phyloP scores from a whole-genome alignment of 345 rosid species.

The Eucalyptus sideroxylon region DNA sequence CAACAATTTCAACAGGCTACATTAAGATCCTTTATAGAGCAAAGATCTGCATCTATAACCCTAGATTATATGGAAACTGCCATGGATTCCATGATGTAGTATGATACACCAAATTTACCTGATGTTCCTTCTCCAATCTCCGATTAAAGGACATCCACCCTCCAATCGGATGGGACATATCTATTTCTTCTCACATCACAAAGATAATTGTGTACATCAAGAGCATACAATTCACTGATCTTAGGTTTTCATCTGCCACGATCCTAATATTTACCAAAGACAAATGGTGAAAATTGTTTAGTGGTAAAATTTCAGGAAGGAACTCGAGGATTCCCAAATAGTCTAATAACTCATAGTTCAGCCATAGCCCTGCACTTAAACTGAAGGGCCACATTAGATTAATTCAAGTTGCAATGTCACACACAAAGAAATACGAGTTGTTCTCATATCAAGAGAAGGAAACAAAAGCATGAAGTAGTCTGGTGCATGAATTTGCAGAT shows the following conservation, averaged over 20 bases:
- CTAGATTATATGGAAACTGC: neutral
- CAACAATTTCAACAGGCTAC: neutral
- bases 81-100: neutral
- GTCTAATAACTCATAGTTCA: slow-evolving; percentile 68
- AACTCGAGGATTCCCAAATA: slow-evolving; percentile 95
- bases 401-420: neutral
- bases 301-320: slow-evolving; percentile 87
- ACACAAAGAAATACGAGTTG: neutral
- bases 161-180: neutral
- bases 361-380: slow-evolving; percentile 77
- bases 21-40: neutral
- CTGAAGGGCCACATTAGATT: slow-evolving; percentile 20
- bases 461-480: neutral
- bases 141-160: neutral
- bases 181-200: neutral
- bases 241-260: slow-evolving; percentile 74
- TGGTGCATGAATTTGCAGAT: neutral
- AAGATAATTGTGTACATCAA: neutral
- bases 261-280: slow-evolving; percentile 88
- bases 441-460: neutral
- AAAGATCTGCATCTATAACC: neutral
- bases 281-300: slow-evolving; percentile 77
- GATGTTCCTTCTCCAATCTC: neutral
- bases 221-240: slow-evolving; percentile 39
- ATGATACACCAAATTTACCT: neutral